Percentiles rank a stretch among this genome's conserved stretches.
Evolutionary conservation across 1,139 yeast species (phyloP).

Genomic region (Saccharomyces hybrid): DNA sequence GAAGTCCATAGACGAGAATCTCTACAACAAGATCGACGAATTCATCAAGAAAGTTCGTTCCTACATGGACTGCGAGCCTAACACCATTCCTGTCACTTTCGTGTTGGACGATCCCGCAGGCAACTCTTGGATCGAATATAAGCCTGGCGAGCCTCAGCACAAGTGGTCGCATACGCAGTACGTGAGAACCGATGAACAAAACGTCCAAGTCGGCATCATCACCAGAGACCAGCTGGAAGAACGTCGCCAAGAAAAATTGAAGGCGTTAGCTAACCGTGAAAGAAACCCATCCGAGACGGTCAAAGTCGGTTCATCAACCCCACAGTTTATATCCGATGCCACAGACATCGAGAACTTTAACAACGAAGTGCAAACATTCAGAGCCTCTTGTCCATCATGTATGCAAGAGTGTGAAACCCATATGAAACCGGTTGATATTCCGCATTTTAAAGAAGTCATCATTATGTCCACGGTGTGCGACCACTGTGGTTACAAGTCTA

Average conservation of each 20-base stretch:
- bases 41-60: constrained; percentile 55
- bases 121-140: constrained; percentile 89
- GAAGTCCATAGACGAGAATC: constrained; percentile 62
- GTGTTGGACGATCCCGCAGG: constrained; percentile 92
- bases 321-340: constrained; percentile 48
- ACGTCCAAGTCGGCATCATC: constrained; percentile 75
- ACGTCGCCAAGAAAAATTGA: constrained; percentile 30
- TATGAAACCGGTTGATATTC: constrained; percentile 94
- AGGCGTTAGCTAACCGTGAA: constrained; percentile 34
- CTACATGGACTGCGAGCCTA: constrained; percentile 56
- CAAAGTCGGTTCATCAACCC: constrained; percentile 14
- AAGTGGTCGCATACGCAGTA: constrained; percentile 88
- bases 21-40: constrained; percentile 64
- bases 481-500: constrained; percentile 89
- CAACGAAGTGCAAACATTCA: constrained; percentile 88
- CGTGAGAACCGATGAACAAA: constrained; percentile 80
- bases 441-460: constrained; percentile 95
- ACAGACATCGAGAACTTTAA: constrained; percentile 78
- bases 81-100: constrained; percentile 70
- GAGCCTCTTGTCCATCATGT: constrained; percentile 90
- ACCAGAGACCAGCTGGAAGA: constrained; percentile 68
- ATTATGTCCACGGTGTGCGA: constrained; percentile 94
- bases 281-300: constrained; percentile 44
- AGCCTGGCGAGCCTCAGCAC: constrained; percentile 82
- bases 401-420: constrained; percentile 70